A percentile compares a stretch with the other conserved stretches of the same genome.
Conservation (phyloP, 129 eudicot genomes). For the Glebionis coronaria region DNA sequence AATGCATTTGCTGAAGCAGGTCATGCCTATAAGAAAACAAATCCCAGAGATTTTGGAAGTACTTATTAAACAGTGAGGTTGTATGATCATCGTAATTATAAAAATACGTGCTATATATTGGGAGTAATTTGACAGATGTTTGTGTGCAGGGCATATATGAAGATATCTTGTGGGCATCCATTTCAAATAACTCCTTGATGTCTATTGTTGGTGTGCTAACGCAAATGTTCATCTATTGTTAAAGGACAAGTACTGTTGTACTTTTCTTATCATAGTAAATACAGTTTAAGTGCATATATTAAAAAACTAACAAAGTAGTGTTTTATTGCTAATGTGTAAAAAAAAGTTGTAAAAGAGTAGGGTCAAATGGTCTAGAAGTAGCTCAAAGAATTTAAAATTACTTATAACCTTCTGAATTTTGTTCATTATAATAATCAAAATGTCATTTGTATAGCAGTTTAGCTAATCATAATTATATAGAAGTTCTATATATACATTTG, state of each 20-base stretch:
- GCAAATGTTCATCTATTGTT: slow-evolving; percentile 62
- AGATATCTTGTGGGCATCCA: slow-evolving; percentile 80
- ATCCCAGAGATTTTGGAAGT: no score
- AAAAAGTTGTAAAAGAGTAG: background rate
- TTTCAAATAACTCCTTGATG: slow-evolving; percentile 60
- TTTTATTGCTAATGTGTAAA: background rate
- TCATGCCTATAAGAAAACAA: no score
- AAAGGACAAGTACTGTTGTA: slow-evolving; percentile 68
- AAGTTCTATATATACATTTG: no score
- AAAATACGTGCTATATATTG: slow-evolving; percentile 7
- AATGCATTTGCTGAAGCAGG: no score
- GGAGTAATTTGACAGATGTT: background rate
- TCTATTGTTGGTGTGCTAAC: slow-evolving; percentile 61
- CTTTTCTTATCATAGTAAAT: background rate
- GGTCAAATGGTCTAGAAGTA: background rate
- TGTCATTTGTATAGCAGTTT: no score
- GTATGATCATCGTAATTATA: no score
- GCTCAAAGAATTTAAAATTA: background rate
- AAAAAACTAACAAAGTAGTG: background rate
- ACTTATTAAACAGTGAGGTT: no score
- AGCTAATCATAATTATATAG: no score
- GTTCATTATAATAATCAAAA: background rate
- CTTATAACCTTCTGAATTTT: background rate
- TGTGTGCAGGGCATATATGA: slow-evolving; percentile 55
- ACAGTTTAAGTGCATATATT: slow-evolving; percentile 1